Base-by-base conservation (phyloP, 768 basidiomycete genomes). In the Collybiopsis luxurians region DNA sequence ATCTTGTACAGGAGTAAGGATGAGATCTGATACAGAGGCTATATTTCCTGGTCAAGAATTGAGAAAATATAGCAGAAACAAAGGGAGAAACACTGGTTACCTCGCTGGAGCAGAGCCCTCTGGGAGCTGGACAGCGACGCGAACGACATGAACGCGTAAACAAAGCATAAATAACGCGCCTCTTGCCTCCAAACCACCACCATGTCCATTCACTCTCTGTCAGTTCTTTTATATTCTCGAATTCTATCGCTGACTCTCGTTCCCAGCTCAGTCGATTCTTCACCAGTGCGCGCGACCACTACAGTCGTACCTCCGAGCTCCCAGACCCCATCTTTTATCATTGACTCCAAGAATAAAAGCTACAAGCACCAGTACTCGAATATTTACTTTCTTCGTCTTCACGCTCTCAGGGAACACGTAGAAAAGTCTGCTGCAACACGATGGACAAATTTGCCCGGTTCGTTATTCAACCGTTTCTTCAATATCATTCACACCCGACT, bases 291-390 rank as follows among this genome's bases (percentile, higher is more conserved):
- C n/a, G 61, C 71, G 36, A 67, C 73, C 27, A 79, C 80, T 5
- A 66, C 64, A 10, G 65, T 80, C 21, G 62, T 78, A 4, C 71
- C 75, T 21, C 67, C 70, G 1, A 66, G 67, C 9, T 58, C 63
- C 24, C 66, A 66, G 24, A 71, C 73, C 24, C 75, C 77, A n/a
- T 80, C 79, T 7, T 83, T 82, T 63, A 59, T 75, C 42, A 76
- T 82, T 36, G 71, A 66, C 24, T 63, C 61, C 12, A 65, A 66
- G 45, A 71, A 78, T 61, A 79, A 76, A 64, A 78, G 80, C 1
- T 83, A 82, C 64, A 79, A 73, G 58, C 76, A 80, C 57, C 82
- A 83, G 63, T 83, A 82, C 61, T 76, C 82, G 3, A 82, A 82
- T 57, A 82, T 83, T 23, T 83, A 83, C 67, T 83, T 79, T 62